phyloP scores from a whole-genome alignment of 2,329 filamentous ascomycete genomes.

The Penicillium vulpinum region DNA sequence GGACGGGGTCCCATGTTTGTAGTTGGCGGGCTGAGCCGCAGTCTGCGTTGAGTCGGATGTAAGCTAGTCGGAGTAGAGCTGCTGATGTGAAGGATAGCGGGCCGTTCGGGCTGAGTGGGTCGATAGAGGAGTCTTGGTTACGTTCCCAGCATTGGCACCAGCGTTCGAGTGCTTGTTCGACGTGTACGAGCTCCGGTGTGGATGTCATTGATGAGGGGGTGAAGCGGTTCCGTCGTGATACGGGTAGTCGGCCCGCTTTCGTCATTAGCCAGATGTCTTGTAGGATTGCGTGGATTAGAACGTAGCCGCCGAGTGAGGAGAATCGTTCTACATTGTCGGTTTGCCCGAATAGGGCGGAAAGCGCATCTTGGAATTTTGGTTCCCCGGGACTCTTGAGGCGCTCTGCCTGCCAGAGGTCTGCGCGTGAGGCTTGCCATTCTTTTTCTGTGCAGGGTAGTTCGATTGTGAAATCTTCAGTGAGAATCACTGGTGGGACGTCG shows the following conservation, averaged over 20 bases:
- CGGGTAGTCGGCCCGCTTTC: constrained; percentile 31
- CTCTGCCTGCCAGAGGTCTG: constrained; percentile 28
- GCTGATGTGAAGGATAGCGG: constrained; percentile 38
- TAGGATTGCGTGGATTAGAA: constrained; percentile 35
- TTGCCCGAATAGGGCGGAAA: constrained; percentile 29
- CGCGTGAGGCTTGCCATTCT: constrained; percentile 32
- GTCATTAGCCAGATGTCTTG: constrained; percentile 39
- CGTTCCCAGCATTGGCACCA: constrained; percentile 41
- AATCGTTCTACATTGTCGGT: constrained; percentile 27
- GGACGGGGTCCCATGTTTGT: constrained; percentile 34
- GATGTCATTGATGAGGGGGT: constrained; percentile 21
- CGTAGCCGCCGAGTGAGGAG: constrained; percentile 35
- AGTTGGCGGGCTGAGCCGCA: constrained; percentile 35
- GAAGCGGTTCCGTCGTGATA: constrained; percentile 20
- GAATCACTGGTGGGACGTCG: constrained; percentile 33
- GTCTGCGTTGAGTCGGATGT: constrained; percentile 38
- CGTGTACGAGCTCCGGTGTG: constrained; percentile 24
- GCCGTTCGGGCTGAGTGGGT: constrained; percentile 36
- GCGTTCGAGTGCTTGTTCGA: constrained; percentile 36
- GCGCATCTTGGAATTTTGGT: constrained; percentile 31
- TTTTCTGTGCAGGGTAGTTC: constrained; percentile 36
- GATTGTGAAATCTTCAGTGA: constrained; percentile 33
- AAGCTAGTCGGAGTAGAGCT: constrained; percentile 34
- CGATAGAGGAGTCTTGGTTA: constrained; percentile 37
- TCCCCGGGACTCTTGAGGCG: constrained; percentile 25